Evolutionary conservation across 2,329 filamentous ascomycete species (phyloP), one percentile per base, ranked within the genome.

Genomic region (Neonectria coccinea): DNA sequence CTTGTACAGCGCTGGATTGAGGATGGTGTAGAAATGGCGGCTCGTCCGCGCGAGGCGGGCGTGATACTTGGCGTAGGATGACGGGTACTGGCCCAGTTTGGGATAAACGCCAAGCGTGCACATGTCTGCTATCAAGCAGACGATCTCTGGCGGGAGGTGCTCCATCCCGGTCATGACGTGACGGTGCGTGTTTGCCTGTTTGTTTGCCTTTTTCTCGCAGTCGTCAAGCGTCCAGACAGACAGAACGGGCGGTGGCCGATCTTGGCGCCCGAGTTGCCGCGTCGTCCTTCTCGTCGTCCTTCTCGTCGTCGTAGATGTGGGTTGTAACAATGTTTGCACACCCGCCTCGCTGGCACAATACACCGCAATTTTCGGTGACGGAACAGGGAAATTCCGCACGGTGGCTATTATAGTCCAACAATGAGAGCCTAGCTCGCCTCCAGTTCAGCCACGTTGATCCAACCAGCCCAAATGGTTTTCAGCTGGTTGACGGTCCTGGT

Each of bases 41-140:
- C 33, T 69, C 10, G 53, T 71, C 22, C 58, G 57, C 14, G 57
- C 59, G 20, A 69, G 31, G 29, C 41, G 36, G 50, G 55, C n/a
- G 20, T 63, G 60, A 51, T 48, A 41, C 8, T 25, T 29, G 11
- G 41, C 55, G 27, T 62, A 62, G 6, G 59, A 57, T 18, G 55
- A 48, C 20, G 60, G 50, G 27, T 31, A n/a, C 12, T 59, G 36
- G 10, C 55, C 53, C 11, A 18, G 20, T 16, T n/a, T 16, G 29
- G 59, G 59, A 10, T 20, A 20, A 11, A 56, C 45, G 14, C 39
- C 41, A 31, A n/a, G 36, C 4, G 48, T 59, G 16, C 45, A 57
- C 45, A 50, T 33, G 20, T 55, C 60, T 48, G 60, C 60, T 36
- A 59, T 63, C 7, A 36, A n/a, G 42, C 50, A 50, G 41, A 59